phyloP scores from a whole-genome alignment of 1,139 yeast genomes.

The Geotrichum restrictum region DNA sequence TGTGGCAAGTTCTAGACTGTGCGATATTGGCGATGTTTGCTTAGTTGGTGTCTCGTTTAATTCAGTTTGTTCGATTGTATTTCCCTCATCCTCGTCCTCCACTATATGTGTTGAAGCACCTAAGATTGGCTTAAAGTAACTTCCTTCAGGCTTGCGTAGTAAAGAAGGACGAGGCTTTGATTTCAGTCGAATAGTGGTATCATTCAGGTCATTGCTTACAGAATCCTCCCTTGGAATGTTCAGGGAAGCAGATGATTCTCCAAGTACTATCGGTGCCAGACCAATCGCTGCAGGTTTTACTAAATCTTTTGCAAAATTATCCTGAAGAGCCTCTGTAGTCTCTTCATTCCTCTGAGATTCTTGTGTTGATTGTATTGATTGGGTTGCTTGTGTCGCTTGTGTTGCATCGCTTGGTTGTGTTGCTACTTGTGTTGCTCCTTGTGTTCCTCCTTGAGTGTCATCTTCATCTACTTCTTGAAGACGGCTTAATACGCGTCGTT shows the following conservation, averaged over 20 bases:
- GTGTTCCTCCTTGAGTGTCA: slow-evolving; percentile 7
- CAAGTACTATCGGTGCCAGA: too few species aligned
- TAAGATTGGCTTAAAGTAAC: not conserved
- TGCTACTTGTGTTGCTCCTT: slow-evolving; percentile 3
- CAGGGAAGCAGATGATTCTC: too few species aligned
- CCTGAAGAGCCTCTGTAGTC: too few species aligned
- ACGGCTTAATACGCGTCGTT: not conserved
- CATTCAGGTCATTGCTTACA: not conserved
- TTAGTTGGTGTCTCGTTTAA: not conserved
- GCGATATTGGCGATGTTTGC: not conserved
- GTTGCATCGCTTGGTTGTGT: not conserved
- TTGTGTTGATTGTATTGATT: not conserved
- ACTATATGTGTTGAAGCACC: not conserved
- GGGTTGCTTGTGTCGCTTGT: not conserved
- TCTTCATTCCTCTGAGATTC: not conserved
- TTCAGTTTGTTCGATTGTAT: not conserved
- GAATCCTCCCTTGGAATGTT: too few species aligned
- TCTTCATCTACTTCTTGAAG: not conserved
- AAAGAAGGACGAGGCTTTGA: not conserved
- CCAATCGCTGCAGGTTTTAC: too few species aligned
- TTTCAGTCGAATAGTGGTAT: not conserved
- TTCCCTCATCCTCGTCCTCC: not conserved
- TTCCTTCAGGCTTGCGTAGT: slow-evolving; percentile 4
- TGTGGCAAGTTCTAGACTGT: not conserved
- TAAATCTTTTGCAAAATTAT: too few species aligned